Evolutionary conservation across 2,329 filamentous ascomycete genomes (phyloP).

Genomic region (Chalaropsis thielavioides): DNA sequence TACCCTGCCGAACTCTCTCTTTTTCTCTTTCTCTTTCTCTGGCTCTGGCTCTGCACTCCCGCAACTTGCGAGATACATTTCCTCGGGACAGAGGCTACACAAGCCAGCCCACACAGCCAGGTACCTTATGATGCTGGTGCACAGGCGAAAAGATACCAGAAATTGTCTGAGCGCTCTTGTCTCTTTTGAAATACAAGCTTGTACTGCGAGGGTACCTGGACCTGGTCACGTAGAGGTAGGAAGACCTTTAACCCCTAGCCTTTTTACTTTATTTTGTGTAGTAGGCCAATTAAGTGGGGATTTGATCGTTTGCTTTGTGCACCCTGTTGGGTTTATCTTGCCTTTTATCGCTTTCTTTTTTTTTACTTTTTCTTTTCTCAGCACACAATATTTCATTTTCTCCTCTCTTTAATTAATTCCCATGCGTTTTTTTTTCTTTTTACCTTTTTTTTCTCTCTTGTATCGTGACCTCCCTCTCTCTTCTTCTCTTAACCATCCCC

Average conservation of each 20-base stretch:
- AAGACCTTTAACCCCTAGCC: neutral
- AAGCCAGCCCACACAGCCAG: neutral
- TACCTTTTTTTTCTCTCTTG: neutral
- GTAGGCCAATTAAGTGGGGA: neutral
- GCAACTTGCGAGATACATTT: neutral
- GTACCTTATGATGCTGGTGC: neutral
- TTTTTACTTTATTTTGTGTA: neutral
- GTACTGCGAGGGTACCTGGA: neutral
- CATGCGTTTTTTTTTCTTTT: neutral
- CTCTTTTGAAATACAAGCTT: neutral
- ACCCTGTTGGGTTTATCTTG: neutral
- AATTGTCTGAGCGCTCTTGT: constrained; percentile 2
- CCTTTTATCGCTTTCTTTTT: neutral
- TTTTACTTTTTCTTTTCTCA: neutral
- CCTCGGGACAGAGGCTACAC: neutral
- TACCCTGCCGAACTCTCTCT: neutral
- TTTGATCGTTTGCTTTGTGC: neutral
- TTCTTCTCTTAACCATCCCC: neutral
- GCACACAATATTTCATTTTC: neutral
- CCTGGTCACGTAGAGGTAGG: neutral
- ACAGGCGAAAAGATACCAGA: constrained; percentile 5
- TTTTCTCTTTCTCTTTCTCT: no score
- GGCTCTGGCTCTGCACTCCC: no score
- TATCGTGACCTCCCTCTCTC: neutral
- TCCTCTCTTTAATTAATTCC: neutral